These are phyloP conservation scores for Ogataea trehaloabstinens DNA, from an alignment of 805 yeast genomes.

Conservation along the genomic window DNA sequence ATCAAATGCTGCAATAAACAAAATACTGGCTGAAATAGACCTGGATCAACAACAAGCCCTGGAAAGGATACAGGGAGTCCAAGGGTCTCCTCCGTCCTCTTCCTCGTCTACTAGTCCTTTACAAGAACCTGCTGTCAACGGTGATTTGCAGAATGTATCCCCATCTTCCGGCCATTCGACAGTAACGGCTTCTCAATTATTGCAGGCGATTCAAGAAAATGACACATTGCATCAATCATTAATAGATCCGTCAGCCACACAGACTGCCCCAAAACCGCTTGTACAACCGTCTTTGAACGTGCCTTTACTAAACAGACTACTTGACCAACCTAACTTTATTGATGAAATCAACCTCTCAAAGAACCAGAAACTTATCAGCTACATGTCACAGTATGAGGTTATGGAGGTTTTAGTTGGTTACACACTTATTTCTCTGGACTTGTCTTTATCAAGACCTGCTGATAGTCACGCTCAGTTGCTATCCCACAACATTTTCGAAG, in stretches of 20 bases:
- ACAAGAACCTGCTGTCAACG: slow-evolving; percentile 1
- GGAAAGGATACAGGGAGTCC: slow-evolving; percentile 1
- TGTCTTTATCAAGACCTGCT: slow-evolving; percentile 11
- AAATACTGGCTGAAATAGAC: slow-evolving; percentile 37
- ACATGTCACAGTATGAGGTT: slow-evolving; percentile 32
- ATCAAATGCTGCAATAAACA: slow-evolving; percentile 36
- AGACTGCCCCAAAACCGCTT: neutral
- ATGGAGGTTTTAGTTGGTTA: slow-evolving; percentile 30
- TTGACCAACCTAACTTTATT: slow-evolving; percentile 36
- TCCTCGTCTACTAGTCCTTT: slow-evolving; percentile 1
- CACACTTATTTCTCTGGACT: slow-evolving; percentile 26
- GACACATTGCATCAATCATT: slow-evolving; percentile 23
- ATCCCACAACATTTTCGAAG: slow-evolving; percentile 19
- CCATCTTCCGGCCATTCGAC: slow-evolving; percentile 22
- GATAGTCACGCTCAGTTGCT: slow-evolving; percentile 3
- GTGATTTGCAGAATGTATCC: slow-evolving; percentile 13
- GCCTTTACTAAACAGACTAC: slow-evolving; percentile 29
- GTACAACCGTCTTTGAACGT: slow-evolving; percentile 20
- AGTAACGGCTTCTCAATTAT: slow-evolving; percentile 32
- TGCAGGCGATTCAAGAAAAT: slow-evolving; percentile 35
- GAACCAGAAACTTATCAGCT: slow-evolving; percentile 32
- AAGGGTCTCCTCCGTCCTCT: slow-evolving; percentile 2
- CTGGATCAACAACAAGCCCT: slow-evolving; percentile 28
- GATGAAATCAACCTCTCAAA: slow-evolving; percentile 35
- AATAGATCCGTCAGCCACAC: slow-evolving; percentile 6